phyloP scores from a whole-genome alignment of 2,329 filamentous ascomycete species.

The Diaporthe velutina region DNA sequence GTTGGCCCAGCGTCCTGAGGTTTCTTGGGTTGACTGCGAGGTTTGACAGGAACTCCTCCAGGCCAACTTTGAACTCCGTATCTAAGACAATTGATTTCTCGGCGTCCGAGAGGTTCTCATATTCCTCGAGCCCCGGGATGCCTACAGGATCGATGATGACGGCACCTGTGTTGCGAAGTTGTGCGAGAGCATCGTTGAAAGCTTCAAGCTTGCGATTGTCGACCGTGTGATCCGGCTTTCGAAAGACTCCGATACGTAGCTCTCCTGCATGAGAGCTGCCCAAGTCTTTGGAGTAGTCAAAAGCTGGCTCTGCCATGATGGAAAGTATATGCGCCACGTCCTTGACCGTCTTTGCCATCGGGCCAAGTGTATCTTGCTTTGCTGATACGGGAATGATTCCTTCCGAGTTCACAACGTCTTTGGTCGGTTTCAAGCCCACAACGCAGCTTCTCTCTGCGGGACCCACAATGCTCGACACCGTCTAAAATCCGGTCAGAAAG shows the following conservation, averaged over 20 bases:
- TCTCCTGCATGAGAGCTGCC: neutral
- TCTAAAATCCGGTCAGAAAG: neutral
- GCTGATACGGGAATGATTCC: conserved; percentile 75
- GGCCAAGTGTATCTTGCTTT: conserved; percentile 75
- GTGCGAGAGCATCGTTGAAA: conserved; percentile 65
- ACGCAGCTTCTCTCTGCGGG: conserved; percentile 68
- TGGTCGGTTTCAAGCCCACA: conserved; percentile 73
- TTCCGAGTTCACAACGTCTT: conserved; percentile 70
- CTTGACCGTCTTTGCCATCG: conserved; percentile 71
- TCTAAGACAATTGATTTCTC: conserved; percentile 56
- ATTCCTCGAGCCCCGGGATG: conserved; percentile 58
- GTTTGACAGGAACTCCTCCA: conserved; percentile 68
- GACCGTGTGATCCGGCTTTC: conserved; percentile 63
- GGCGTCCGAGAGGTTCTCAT: conserved; percentile 52
- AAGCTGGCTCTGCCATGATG: conserved; percentile 58
- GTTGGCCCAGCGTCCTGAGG: conserved; percentile 50
- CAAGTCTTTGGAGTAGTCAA: neutral
- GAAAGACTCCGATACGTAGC: conserved; percentile 71
- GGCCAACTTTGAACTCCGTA: conserved; percentile 70
- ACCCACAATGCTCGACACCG: conserved; percentile 59
- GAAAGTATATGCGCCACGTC: conserved; percentile 39
- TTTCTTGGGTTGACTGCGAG: conserved; percentile 70
- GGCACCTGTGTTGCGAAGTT: conserved; percentile 67
- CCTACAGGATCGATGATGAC: conserved; percentile 61
- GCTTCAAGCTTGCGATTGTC: neutral